Evolutionary conservation across 164 flowering plant genomes (phyloP).

Genomic region (Magnolia changhungtana): DNA sequence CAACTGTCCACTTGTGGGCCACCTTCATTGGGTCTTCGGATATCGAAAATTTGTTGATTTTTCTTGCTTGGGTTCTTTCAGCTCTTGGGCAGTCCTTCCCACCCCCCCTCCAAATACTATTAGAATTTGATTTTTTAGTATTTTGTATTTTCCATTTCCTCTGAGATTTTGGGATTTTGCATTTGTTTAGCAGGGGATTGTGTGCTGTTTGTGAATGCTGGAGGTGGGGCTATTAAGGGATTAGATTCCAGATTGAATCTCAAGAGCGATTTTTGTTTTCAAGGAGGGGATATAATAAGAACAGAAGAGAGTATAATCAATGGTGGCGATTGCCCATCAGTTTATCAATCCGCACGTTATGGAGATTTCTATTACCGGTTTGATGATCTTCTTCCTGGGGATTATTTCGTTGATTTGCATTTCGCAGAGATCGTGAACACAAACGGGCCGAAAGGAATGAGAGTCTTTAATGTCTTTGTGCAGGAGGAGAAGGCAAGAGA

Average conservation of each 20-base stretch:
- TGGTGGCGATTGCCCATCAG: slow-evolving; percentile 49
- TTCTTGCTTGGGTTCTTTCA: not conserved
- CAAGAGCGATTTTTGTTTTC: slow-evolving; percentile 36
- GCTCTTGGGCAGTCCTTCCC: not conserved
- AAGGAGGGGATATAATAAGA: slow-evolving; percentile 67
- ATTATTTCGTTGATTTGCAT: slow-evolving; percentile 76
- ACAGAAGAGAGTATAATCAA: slow-evolving; percentile 50
- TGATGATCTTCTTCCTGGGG: slow-evolving; percentile 50
- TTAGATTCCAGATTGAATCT: slow-evolving; percentile 23
- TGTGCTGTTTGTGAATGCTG: slow-evolving; percentile 70
- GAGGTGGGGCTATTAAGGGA: slow-evolving; percentile 34
- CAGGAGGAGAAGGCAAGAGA: slow-evolving; percentile 80
- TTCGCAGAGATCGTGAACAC: slow-evolving; percentile 71
- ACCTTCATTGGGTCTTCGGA: no score
- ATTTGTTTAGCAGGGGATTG: slow-evolving; percentile 33
- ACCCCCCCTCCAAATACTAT: not conserved
- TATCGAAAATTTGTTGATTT: no score
- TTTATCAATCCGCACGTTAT: slow-evolving; percentile 66
- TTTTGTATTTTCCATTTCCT: not conserved
- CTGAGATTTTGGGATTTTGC: not conserved
- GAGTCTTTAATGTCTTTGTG: slow-evolving; percentile 65
- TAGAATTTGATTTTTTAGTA: not conserved
- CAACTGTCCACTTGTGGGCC: no score
- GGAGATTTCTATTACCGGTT: slow-evolving; percentile 63
- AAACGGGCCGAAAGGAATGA: slow-evolving; percentile 80